Percentiles rank a stretch among this genome's conserved stretches.
Evolutionary conservation across 164 flowering plant species (phyloP).

Genomic region (Santalum album): DNA sequence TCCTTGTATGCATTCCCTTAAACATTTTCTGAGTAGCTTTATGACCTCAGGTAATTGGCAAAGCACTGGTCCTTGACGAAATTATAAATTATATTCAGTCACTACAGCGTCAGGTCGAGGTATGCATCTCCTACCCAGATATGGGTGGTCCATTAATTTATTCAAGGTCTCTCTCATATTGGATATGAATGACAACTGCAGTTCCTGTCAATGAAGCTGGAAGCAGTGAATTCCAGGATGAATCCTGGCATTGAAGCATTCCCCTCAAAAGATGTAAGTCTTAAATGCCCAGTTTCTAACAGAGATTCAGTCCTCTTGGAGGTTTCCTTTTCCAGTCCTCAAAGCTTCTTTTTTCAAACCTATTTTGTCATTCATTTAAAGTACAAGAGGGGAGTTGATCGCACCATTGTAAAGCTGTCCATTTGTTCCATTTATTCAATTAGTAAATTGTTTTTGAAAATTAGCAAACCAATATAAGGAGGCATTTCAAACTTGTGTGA

Average conservation of each 20-base stretch:
- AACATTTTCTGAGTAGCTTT: neutral
- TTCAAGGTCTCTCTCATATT: neutral
- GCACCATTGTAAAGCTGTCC: no score
- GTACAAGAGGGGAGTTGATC: no score
- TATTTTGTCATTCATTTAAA: no score
- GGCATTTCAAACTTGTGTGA: no score
- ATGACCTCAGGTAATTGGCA: constrained; percentile 56
- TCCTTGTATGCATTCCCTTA: no score
- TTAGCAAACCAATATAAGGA: no score
- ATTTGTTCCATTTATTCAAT: no score
- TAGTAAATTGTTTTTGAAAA: no score
- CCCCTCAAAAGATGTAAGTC: constrained; percentile 58
- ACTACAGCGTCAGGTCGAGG: constrained; percentile 85
- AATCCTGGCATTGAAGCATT: constrained; percentile 36
- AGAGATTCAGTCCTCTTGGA: neutral
- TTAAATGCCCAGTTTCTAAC: no score
- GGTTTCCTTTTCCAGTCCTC: neutral
- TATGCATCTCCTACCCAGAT: constrained; percentile 6
- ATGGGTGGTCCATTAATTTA: neutral
- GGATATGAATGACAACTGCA: constrained; percentile 16
- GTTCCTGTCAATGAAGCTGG: constrained; percentile 75
- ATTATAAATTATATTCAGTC: constrained; percentile 88
- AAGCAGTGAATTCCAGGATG: constrained; percentile 50
- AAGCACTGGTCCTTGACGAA: constrained; percentile 80
- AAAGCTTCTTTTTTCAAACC: no score